Base-by-base conservation (phyloP, 2,329 filamentous ascomycete species). In the Colletotrichum sp. region DNA sequence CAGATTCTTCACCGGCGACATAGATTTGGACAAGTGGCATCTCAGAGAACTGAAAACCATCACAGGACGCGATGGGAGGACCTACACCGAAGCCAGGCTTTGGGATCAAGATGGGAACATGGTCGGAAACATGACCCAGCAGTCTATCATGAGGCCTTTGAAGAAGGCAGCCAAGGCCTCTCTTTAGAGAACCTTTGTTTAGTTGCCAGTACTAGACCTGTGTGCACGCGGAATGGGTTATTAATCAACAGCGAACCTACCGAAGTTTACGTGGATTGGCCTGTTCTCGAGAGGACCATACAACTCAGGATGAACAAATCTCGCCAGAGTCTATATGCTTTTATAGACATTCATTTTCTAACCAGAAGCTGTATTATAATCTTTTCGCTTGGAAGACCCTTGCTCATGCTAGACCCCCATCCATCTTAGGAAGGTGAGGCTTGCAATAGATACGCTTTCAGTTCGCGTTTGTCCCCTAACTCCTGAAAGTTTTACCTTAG, bases 121-220 rank as follows among this genome's bases (percentile, higher is more conserved):
- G 76, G 79, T 89, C 1, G 87, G 86, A 16, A 82, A 77, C 57
- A 87, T 88, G 84, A 87, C 83, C 12, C 87, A 89, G 80, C 86
- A 88, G 80, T 82, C 78, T 8, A 84, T 84, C 38, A 67, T 84
- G 76, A 67, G 83, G 58, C 76, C 78, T 12, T 36, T 31, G 47
- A 68, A 73, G 47, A 27, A 27, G 11, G 15, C 21, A 7, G 15
- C 34, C 33, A 63, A 43, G n/a, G 72, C 68, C 16, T 33, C 62
- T 27, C 55, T 74, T 13, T 74, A n/a, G 43, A 51, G n/a, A 3
- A 6, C 13, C 5, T n/a, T 16, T 12, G n/a, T 51, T 21, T 51
- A 3, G 16, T 8, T 57, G 54, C 24, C 21, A 57, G 27, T 18
- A 8, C 54, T 57, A 29, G n/a, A 21, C 43, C n/a, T 51, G 43